Evolutionary conservation across 1,284 basidiomycete species (phyloP).

Genomic region (Leucoagaricus sp.): DNA sequence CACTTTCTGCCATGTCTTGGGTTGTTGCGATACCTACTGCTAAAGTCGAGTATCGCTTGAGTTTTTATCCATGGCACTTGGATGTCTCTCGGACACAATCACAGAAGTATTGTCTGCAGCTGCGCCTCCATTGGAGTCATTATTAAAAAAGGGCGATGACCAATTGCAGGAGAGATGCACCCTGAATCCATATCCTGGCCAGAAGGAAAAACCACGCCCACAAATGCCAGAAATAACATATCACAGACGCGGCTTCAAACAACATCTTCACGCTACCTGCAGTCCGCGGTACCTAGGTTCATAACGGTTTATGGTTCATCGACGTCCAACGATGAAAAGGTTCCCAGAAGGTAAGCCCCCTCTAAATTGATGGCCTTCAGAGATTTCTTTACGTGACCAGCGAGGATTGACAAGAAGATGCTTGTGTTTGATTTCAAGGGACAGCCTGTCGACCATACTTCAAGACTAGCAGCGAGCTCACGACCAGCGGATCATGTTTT

Average conservation of each 20-base stretch:
- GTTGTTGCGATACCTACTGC: background rate
- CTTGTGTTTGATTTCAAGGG: background rate
- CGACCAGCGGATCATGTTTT: background rate
- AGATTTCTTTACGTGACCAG: background rate
- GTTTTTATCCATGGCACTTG: constrained; percentile 1
- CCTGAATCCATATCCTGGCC: background rate
- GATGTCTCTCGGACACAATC: background rate
- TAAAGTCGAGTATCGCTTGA: background rate
- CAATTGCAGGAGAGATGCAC: constrained; percentile 1
- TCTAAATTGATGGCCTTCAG: background rate
- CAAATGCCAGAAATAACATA: background rate
- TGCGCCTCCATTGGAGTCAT: background rate
- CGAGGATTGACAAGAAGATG: background rate
- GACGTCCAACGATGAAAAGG: background rate
- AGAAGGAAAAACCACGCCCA: background rate
- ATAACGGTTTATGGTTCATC: background rate
- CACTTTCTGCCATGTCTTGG: constrained; percentile 32
- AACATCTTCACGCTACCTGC: constrained; percentile 1
- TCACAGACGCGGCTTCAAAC: background rate
- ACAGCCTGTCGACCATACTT: background rate
- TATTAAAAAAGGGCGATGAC: background rate
- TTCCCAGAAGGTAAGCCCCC: background rate
- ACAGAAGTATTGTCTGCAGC: background rate
- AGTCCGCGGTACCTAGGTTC: background rate
- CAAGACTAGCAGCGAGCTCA: background rate